Evolutionary conservation across 306 rosid genomes (phyloP).

Genomic region (Prinsepia uniflora): DNA sequence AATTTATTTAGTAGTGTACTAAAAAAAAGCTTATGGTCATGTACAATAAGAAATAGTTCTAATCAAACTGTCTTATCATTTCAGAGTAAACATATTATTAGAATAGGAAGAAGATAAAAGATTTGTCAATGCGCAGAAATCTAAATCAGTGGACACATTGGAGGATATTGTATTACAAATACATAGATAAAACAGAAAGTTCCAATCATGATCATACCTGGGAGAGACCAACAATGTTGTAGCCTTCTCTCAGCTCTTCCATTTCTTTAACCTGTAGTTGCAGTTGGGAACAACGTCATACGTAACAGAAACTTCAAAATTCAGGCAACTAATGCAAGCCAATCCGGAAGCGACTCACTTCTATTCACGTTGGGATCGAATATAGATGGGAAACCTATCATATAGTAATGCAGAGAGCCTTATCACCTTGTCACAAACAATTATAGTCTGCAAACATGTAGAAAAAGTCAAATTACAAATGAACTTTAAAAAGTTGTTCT

Average conservation of each 20-base stretch:
- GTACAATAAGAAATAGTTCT: neutral
- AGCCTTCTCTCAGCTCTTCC: slow-evolving; percentile 63
- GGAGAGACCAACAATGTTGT: slow-evolving; percentile 89
- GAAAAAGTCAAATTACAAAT: slow-evolving; percentile 29
- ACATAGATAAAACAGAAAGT: slow-evolving; percentile 9
- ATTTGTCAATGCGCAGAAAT: neutral
- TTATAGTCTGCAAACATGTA: slow-evolving; percentile 51
- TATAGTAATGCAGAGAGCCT: slow-evolving; percentile 23
- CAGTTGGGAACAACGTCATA: slow-evolving; percentile 14
- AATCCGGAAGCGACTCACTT: neutral
- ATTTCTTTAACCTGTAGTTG: slow-evolving; percentile 67
- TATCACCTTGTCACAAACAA: slow-evolving; percentile 78
- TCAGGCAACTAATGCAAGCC: slow-evolving; percentile 13
- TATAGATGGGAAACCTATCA: neutral
- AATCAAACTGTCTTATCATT: neutral
- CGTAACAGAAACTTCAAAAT: slow-evolving; percentile 20
- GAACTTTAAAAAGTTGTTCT: slow-evolving; percentile 16
- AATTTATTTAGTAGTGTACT: too few species aligned
- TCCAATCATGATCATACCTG: slow-evolving; percentile 53
- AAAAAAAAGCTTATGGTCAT: neutral
- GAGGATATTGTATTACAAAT: neutral
- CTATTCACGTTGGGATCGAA: neutral
- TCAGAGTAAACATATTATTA: neutral
- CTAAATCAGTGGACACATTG: neutral
- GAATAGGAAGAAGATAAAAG: neutral